Conservation (phyloP, 768 basidiomycete genomes). For the Boletus vinaceobasis region DNA sequence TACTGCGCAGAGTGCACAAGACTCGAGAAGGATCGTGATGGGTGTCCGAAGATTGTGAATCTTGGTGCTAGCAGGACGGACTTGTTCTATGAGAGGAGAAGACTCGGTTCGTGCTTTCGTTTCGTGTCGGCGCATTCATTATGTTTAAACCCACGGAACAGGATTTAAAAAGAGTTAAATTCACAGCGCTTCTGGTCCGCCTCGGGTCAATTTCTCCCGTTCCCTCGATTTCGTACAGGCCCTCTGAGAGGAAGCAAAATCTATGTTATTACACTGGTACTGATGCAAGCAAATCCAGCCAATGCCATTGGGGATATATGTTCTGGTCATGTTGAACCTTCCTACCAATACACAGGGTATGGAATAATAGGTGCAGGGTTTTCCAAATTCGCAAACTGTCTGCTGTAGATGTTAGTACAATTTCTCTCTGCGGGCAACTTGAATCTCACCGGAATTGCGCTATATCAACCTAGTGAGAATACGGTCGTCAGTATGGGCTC, state of each 20-base stretch:
- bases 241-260: neutral
- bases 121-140: neutral
- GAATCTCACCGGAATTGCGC: conserved; percentile 57
- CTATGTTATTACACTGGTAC: neutral
- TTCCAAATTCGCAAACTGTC: conserved; percentile 57
- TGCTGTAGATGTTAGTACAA: conserved; percentile 23
- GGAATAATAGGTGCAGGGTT: conserved; percentile 59
- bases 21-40: conserved; percentile 95
- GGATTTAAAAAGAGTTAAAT: conserved; percentile 34
- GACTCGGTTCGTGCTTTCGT: conserved; percentile 55
- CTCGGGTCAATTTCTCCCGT: neutral
- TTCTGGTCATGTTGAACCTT: neutral
- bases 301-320: conserved; percentile 1
- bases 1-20: conserved; percentile 98
- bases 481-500: conserved; percentile 4
- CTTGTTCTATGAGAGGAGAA: conserved; percentile 85
- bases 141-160: neutral
- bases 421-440: neutral
- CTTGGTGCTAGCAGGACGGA: conserved; percentile 93
- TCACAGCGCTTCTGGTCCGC: neutral
- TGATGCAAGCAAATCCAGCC: conserved; percentile 2
- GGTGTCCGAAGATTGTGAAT: conserved; percentile 97
- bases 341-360: conserved; percentile 55
- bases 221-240: neutral
- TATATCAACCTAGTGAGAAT: conserved; percentile 62